Conservation (phyloP, 371 early-diverging fungal genomes). For the Basidiobolus meristosporus region DNA sequence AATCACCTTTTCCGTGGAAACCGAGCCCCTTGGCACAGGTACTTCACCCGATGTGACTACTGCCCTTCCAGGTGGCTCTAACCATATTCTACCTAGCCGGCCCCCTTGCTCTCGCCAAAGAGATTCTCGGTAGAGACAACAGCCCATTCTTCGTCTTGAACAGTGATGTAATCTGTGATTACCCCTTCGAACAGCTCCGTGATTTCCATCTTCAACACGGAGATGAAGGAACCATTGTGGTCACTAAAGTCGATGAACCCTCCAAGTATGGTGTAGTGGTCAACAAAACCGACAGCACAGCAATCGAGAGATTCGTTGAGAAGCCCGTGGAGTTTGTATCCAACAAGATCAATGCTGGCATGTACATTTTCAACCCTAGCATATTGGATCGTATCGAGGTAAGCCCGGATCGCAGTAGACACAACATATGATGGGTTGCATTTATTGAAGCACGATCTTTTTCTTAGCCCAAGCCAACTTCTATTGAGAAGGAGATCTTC, state of each 20-base stretch:
- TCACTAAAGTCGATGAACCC: slow-evolving; percentile 96
- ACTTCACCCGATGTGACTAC: not conserved
- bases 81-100: slow-evolving; percentile 67
- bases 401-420: no score
- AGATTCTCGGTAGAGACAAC: slow-evolving; percentile 78
- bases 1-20: slow-evolving; percentile 95
- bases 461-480: slow-evolving; percentile 77
- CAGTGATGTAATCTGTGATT: slow-evolving; percentile 97
- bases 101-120: slow-evolving; percentile 86
- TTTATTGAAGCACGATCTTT: no score
- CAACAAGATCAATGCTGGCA: slow-evolving; percentile 98
- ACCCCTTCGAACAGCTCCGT: slow-evolving; percentile 79
- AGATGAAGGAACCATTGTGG: slow-evolving; percentile 80
- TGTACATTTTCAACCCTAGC: slow-evolving; percentile 90
- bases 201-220: slow-evolving; percentile 78
- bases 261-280: slow-evolving; percentile 96
- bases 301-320: slow-evolving; percentile 92
- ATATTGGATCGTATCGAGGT: slow-evolving; percentile 86
- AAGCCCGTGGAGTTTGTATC: slow-evolving; percentile 90
- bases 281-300: slow-evolving; percentile 34
- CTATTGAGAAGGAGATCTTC: slow-evolving; percentile 97
- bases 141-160: slow-evolving; percentile 97
- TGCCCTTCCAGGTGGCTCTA: not conserved
- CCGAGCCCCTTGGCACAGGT: slow-evolving; percentile 92
- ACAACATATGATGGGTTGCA: no score